Evolutionary conservation across 2,329 filamentous ascomycete genomes (phyloP), one percentile per base, ranked within the genome.

Genomic region (Aurifilum marmelostoma): DNA sequence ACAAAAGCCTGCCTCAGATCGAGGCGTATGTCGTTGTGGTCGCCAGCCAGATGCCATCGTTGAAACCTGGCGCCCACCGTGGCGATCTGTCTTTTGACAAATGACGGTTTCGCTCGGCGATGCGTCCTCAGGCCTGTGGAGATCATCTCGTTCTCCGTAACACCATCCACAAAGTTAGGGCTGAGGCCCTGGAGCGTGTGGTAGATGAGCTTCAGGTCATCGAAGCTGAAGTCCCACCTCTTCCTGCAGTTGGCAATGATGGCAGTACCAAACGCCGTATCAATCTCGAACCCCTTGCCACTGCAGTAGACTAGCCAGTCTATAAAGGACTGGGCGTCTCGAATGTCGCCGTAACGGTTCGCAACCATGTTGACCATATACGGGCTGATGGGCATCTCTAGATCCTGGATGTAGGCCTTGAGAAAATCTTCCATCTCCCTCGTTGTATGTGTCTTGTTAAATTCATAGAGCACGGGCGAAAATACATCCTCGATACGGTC

Each of bases 311-410:
- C 71, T 24, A 84, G 73, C 83, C 83, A 85, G 8, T 72, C 73
- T 4, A 80, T 69, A 66, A 84, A 78, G 1, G 80, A 77, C 14
- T 73, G 56, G 41, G 77, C 72, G 59, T 84, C 81, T 32, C 77
- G 80, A 37, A 77, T 74, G 29, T 77, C 75, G 16, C 77, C 82
- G 71, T 83, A 83, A 66, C 79, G 79, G 59, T 82, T 81, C 21
- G 82, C 81, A 70, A 84, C 76, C 32, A 84, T 71, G 2, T 79
- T 80, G 52, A 83, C 80, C 69, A 80, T 74, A 66, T 78, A 76
- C 12, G 72, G 75, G 71, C 77, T 77, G 54, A 83, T 71, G 5
- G 76, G 75, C 9, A 83, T 73, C 32, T 75, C 74, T 56, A 83
- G 73, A 24, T 78, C 75, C 18, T 75, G 72, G 4, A 77, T 74